These are phyloP conservation scores for Tympanopsis confertula DNA, from an alignment of 2,329 filamentous ascomycete species.

Conservation along the genomic window DNA sequence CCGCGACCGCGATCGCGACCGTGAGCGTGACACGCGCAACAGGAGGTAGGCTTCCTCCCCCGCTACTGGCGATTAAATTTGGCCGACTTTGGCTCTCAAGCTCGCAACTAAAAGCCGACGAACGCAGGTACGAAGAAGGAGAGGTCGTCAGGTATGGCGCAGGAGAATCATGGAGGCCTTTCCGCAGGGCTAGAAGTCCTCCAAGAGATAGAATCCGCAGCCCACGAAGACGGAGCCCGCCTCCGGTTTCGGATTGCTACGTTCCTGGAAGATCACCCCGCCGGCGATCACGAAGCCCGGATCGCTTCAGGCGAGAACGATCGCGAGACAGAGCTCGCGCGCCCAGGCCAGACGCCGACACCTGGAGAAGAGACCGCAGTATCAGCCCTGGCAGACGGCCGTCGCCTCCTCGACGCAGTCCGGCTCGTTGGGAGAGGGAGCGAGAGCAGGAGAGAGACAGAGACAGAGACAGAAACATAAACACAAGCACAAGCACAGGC, in stretches of 20 bases:
- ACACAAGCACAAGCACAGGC: slow-evolving; percentile 22
- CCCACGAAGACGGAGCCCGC: slow-evolving; percentile 9
- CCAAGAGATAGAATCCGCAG: slow-evolving; percentile 22
- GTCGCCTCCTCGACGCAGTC: slow-evolving; percentile 21
- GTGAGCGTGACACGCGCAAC: neutral
- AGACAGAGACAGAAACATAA: slow-evolving; percentile 10
- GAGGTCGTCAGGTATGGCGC: neutral
- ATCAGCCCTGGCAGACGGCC: slow-evolving; percentile 10
- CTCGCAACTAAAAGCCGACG: neutral
- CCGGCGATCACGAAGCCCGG: slow-evolving; percentile 27
- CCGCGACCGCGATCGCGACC: neutral
- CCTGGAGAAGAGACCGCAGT: slow-evolving; percentile 1
- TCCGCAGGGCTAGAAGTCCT: slow-evolving; percentile 13
- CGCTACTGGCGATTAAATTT: neutral
- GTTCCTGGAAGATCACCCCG: slow-evolving; percentile 30
- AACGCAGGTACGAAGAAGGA: neutral
- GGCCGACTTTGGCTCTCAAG: neutral
- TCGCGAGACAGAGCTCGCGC: slow-evolving; percentile 16
- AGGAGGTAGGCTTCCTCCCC: neutral
- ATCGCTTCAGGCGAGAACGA: slow-evolving; percentile 27
- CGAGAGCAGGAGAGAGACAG: slow-evolving; percentile 20
- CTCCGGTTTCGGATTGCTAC: slow-evolving; percentile 29
- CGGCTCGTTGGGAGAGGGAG: slow-evolving; percentile 12
- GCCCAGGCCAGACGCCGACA: slow-evolving; percentile 7
- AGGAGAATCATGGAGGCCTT: neutral